Conservation (phyloP, 441 rosid genomes). For the Isatis lusitanica region DNA sequence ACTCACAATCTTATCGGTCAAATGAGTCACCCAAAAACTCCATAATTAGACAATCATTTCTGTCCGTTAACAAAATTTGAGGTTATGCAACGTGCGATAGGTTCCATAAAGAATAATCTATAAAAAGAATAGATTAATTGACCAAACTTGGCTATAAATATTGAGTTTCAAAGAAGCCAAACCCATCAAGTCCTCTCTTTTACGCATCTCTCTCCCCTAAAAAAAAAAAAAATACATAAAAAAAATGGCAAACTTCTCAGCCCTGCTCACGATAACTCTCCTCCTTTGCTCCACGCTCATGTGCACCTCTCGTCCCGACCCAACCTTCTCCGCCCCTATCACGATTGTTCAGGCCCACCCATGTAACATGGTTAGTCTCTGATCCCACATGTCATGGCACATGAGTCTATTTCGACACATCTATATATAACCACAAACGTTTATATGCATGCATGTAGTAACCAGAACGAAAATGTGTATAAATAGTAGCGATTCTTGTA, state of each 20-base stretch:
- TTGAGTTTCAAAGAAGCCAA: slow-evolving; percentile 5
- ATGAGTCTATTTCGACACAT: background rate
- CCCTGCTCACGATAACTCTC: slow-evolving; percentile 38
- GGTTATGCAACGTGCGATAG: slow-evolving; percentile 22
- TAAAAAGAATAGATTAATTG: slow-evolving; percentile 25
- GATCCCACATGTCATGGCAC: background rate
- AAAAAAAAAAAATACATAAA: background rate
- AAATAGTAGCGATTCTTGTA: background rate
- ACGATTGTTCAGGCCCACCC: slow-evolving; percentile 9
- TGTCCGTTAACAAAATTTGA: background rate
- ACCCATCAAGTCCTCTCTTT: slow-evolving; percentile 4
- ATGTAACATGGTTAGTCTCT: slow-evolving; percentile 29
- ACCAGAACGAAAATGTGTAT: no score
- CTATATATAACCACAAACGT: background rate
- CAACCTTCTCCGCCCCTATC: slow-evolving; percentile 12
- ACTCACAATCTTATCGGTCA: background rate
- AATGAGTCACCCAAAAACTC: slow-evolving; percentile 28
- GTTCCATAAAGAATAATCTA: background rate
- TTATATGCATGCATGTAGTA: background rate
- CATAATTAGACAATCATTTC: slow-evolving; percentile 20
- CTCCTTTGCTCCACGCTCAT: slow-evolving; percentile 42
- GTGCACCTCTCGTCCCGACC: slow-evolving; percentile 44
- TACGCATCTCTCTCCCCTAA: background rate
- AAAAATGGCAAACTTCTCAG: slow-evolving; percentile 38
- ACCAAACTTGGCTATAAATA: slow-evolving; percentile 23